These are phyloP conservation scores for Blastobotrys malaysiensis DNA, from an alignment of 1,139 yeast species.

Conservation along the genomic window DNA sequence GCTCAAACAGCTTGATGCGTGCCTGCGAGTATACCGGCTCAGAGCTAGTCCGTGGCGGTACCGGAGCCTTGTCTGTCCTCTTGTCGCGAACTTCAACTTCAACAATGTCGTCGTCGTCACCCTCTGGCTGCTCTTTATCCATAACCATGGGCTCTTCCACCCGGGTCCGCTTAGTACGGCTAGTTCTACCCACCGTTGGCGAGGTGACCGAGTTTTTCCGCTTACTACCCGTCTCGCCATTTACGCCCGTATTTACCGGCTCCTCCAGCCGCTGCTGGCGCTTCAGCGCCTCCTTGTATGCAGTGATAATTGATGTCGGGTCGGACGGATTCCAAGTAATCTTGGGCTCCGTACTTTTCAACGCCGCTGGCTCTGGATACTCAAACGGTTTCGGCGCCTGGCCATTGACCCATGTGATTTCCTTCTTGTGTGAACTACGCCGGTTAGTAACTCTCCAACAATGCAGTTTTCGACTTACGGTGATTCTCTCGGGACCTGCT, in stretches of 20 bases:
- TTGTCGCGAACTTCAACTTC: background rate
- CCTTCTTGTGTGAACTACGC: background rate
- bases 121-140: too few relatives aligned
- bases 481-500: slow-evolving; percentile 6
- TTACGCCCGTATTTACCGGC: background rate
- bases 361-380: background rate
- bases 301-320: slow-evolving; percentile 12
- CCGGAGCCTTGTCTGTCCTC: background rate
- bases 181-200: background rate
- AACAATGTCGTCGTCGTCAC: background rate
- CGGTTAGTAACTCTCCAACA: background rate
- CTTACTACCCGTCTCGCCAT: background rate
- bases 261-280: slow-evolving; percentile 1
- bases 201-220: background rate
- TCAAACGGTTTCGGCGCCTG: slow-evolving; percentile 10
- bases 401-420: slow-evolving; percentile 8
- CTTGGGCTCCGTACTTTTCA: slow-evolving; percentile 2
- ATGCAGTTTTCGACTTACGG: slow-evolving; percentile 6
- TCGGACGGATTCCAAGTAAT: slow-evolving; percentile 10
- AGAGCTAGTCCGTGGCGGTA: background rate
- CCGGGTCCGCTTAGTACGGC: background rate
- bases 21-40: background rate
- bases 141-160: background rate
- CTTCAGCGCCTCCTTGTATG: slow-evolving; percentile 14
- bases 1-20: background rate